Evolutionary conservation across 805 yeast genomes (phyloP).

Genomic region (Kodamaea hsintzibuensis): DNA sequence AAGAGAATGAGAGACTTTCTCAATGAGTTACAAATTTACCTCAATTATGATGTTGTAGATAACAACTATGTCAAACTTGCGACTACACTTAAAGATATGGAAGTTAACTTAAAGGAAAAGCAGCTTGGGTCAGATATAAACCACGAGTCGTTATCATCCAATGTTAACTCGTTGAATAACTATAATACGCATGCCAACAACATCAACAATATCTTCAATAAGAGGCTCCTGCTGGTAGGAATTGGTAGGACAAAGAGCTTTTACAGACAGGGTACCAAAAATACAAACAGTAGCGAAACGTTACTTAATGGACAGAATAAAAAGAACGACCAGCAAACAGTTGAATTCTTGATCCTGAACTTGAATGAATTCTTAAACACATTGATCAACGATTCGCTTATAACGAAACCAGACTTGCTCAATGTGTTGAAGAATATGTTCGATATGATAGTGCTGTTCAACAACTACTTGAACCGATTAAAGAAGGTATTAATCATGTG

Average conservation of each 20-base stretch:
- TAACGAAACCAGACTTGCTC: slow-evolving; percentile 59
- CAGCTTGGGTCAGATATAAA: slow-evolving; percentile 15
- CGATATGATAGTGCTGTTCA: slow-evolving; percentile 48
- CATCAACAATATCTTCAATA: slow-evolving; percentile 24
- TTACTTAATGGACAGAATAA: neutral
- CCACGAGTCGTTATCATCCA: slow-evolving; percentile 4
- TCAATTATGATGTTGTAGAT: slow-evolving; percentile 61
- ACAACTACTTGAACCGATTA: slow-evolving; percentile 51
- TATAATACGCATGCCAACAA: slow-evolving; percentile 13
- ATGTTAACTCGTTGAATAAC: slow-evolving; percentile 8
- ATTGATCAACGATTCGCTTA: slow-evolving; percentile 62
- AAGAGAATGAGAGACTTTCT: slow-evolving; percentile 57
- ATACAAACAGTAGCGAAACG: neutral
- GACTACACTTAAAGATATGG: slow-evolving; percentile 16
- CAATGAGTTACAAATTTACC: slow-evolving; percentile 53
- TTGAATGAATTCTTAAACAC: slow-evolving; percentile 63
- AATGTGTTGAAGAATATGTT: slow-evolving; percentile 47
- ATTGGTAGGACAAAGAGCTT: slow-evolving; percentile 1
- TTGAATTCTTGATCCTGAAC: slow-evolving; percentile 40
- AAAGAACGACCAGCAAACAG: neutral
- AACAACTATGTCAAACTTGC: slow-evolving; percentile 49
- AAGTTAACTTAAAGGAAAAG: slow-evolving; percentile 8
- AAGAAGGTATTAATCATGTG: slow-evolving; percentile 55
- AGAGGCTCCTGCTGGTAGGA: slow-evolving; percentile 16
- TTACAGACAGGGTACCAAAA: slow-evolving; percentile 7